Evolutionary conservation across 352 stramenopile species (phyloP).

Genomic region (Phytophthora aleatoria): DNA sequence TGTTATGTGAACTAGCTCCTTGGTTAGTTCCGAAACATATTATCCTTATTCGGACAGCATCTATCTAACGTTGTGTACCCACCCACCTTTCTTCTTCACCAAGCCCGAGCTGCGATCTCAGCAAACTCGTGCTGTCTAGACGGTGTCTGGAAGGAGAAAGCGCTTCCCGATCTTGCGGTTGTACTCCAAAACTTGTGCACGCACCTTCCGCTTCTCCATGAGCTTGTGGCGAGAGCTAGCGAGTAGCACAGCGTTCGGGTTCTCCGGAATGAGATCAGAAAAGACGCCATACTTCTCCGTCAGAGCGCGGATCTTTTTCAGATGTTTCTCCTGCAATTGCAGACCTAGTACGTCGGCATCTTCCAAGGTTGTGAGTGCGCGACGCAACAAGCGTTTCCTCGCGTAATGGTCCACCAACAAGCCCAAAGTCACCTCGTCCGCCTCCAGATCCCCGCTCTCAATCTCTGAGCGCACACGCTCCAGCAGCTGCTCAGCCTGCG

Average conservation of each 20-base stretch:
- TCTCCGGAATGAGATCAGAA: conserved; percentile 78
- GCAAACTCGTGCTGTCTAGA: conserved; percentile 22
- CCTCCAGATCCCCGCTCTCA: conserved; percentile 53
- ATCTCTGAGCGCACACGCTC: conserved; percentile 47
- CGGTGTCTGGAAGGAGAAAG: conserved; percentile 62
- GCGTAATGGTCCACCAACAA: conserved; percentile 81
- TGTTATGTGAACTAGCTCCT: neutral
- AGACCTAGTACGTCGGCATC: conserved; percentile 57
- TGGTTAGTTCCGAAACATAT: neutral
- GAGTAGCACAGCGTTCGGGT: conserved; percentile 71
- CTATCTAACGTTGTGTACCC: conserved; percentile 9
- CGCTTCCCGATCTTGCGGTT: conserved; percentile 78
- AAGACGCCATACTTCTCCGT: conserved; percentile 73
- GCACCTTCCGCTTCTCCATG: conserved; percentile 80
- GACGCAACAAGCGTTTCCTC: conserved; percentile 62
- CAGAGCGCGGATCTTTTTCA: conserved; percentile 74
- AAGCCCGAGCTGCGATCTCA: neutral
- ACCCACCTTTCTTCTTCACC: neutral
- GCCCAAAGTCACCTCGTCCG: conserved; percentile 64
- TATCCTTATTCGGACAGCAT: conserved; percentile 6
- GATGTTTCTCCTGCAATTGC: conserved; percentile 60
- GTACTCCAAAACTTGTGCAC: conserved; percentile 69
- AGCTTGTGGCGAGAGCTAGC: conserved; percentile 69
- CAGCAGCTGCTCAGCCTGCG: conserved; percentile 56
- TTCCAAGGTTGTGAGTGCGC: conserved; percentile 69